phyloP scores from a whole-genome alignment of 1,139 yeast genomes.

The Kluyveromyces sp. region DNA sequence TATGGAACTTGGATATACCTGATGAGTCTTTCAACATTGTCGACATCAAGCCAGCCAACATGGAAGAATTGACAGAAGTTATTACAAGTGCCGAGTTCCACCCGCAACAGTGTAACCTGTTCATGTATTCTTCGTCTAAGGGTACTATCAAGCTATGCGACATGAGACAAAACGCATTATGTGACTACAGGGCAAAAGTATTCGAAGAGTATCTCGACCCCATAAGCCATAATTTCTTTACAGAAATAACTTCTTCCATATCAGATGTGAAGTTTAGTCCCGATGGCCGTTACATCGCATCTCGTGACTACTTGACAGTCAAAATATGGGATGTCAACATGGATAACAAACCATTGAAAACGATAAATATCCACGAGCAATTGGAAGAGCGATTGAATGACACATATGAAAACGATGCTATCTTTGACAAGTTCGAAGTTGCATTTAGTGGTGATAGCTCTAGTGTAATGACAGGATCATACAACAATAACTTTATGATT shows the following conservation, averaged over 20 bases:
- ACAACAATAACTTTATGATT: slow-evolving; percentile 94
- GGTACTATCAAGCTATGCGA: slow-evolving; percentile 95
- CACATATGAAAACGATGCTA: slow-evolving; percentile 96
- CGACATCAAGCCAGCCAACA: slow-evolving; percentile 94
- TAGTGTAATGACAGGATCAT: slow-evolving; percentile 94
- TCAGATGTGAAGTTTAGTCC: slow-evolving; percentile 89
- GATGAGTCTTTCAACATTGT: slow-evolving; percentile 96
- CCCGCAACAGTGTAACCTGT: slow-evolving; percentile 84
- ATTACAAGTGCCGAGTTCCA: slow-evolving; percentile 98
- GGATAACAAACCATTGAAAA: slow-evolving; percentile 91
- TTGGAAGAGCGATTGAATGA: slow-evolving; percentile 90
- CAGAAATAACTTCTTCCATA: slow-evolving; percentile 92
- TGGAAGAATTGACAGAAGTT: slow-evolving; percentile 98
- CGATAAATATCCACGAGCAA: slow-evolving; percentile 93
- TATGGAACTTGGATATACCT: slow-evolving; percentile 92
- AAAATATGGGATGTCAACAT: slow-evolving; percentile 97
- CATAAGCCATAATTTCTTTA: slow-evolving; percentile 86
- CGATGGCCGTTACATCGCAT: slow-evolving; percentile 89
- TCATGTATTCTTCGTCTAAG: slow-evolving; percentile 94
- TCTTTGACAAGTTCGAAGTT: slow-evolving; percentile 96
- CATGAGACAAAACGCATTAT: slow-evolving; percentile 92
- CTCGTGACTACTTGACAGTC: slow-evolving; percentile 95
- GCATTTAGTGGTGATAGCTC: slow-evolving; percentile 90
- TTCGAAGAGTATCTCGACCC: slow-evolving; percentile 94
- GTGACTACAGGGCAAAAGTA: slow-evolving; percentile 83